phyloP scores from a whole-genome alignment of 2,329 filamentous ascomycete genomes.

The Colletotrichum simmondsii region DNA sequence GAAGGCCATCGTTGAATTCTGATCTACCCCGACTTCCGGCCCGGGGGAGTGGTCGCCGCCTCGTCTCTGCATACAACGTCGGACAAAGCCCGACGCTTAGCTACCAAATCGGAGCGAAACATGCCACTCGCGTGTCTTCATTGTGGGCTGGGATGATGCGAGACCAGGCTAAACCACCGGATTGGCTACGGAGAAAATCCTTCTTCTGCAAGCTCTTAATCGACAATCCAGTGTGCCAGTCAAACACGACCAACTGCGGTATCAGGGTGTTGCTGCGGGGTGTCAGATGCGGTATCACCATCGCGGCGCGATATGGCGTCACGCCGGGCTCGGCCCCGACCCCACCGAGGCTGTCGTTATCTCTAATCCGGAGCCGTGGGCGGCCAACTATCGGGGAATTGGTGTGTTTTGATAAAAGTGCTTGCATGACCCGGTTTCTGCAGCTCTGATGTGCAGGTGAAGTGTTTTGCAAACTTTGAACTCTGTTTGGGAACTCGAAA shows the following conservation, averaged over 20 bases:
- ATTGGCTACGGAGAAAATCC: conserved; percentile 14
- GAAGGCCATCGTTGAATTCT: neutral
- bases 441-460: neutral
- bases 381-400: neutral
- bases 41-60: neutral
- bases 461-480: neutral
- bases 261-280: conserved; percentile 11
- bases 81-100: conserved; percentile 12
- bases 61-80: neutral
- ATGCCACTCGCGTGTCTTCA: conserved; percentile 21
- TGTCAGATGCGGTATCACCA: conserved; percentile 26
- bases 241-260: neutral
- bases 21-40: neutral
- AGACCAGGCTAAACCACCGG: neutral
- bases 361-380: conserved; percentile 8
- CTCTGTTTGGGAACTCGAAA: neutral
- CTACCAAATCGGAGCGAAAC: neutral
- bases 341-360: conserved; percentile 19
- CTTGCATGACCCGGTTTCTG: neutral
- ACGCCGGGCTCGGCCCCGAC: conserved; percentile 33
- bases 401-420: conserved; percentile 10
- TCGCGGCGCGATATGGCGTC: conserved; percentile 27
- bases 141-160: conserved; percentile 22
- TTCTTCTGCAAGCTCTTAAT: conserved; percentile 2
- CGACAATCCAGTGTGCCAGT: neutral